Conservation (phyloP, 106 monocot genomes). For the Phalaenopsis equestris region DNA sequence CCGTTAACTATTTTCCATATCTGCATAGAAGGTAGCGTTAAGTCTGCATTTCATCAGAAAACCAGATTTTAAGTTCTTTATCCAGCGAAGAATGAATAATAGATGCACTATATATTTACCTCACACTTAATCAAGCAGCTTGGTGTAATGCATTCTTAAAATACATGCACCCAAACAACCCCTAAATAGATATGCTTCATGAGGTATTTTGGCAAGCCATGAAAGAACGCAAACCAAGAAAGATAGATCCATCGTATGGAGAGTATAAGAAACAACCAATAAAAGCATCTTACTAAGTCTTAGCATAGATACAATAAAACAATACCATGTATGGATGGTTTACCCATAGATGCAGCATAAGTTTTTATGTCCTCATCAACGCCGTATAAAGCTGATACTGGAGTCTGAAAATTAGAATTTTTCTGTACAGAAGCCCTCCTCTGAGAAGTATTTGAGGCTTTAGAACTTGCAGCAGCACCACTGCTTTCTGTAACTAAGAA, state of each 20-base stretch:
- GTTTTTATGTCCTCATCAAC: conserved; percentile 29
- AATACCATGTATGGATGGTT: conserved; percentile 26
- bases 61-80: not conserved
- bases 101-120: not conserved
- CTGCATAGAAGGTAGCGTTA: not conserved
- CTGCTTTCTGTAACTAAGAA: conserved; percentile 7
- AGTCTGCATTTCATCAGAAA: not conserved
- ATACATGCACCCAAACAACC: not conserved
- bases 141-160: not conserved
- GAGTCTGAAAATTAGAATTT: conserved; percentile 73
- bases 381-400: conserved; percentile 83
- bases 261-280: not conserved
- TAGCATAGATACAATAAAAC: not conserved
- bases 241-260: not conserved
- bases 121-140: not conserved
- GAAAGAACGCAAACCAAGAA: not conserved
- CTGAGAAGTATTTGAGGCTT: conserved; percentile 16
- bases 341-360: conserved; percentile 3
- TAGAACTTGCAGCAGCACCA: conserved; percentile 10
- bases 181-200: not conserved
- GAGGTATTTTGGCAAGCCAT: not conserved
- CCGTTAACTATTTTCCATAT: not conserved
- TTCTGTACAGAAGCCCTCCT: conserved; percentile 26
- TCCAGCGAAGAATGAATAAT: not conserved
- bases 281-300: not conserved